phyloP scores from a whole-genome alignment of 1,139 yeast species.

The Meyerozyma sp. region DNA sequence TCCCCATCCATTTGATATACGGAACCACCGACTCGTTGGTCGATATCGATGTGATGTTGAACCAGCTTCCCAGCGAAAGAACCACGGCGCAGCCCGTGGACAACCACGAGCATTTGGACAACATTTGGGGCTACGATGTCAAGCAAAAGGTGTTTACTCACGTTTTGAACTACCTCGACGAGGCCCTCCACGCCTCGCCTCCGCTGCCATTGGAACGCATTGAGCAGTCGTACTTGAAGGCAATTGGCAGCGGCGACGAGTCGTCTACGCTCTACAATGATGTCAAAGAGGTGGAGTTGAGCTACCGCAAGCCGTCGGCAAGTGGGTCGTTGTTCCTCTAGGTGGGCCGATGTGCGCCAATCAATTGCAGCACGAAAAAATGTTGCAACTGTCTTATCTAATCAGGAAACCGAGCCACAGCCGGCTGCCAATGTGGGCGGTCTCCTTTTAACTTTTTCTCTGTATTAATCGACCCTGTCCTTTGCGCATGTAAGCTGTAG shows the following conservation, averaged over 20 bases:
- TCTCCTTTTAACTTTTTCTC: too few species aligned
- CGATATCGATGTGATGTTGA: slow-evolving; percentile 69
- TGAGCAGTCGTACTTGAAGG: slow-evolving; percentile 6
- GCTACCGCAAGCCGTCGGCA: slow-evolving; percentile 10
- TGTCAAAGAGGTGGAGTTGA: not conserved
- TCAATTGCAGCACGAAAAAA: not conserved
- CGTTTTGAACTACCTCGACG: slow-evolving; percentile 39
- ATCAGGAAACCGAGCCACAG: not conserved
- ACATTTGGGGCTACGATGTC: slow-evolving; percentile 80
- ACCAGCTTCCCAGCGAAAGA: slow-evolving; percentile 39
- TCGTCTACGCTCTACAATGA: not conserved
- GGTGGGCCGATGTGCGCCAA: not conserved
- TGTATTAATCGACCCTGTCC: too few species aligned
- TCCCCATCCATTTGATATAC: slow-evolving; percentile 72
- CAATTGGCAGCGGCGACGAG: slow-evolving; percentile 4
- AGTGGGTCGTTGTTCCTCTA: slow-evolving; percentile 14
- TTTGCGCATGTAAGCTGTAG: too few species aligned
- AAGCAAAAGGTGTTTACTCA: slow-evolving; percentile 46
- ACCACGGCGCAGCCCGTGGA: slow-evolving; percentile 45
- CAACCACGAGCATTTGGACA: slow-evolving; percentile 81
- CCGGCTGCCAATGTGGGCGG: not conserved
- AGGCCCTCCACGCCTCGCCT: slow-evolving; percentile 5
- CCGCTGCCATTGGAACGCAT: slow-evolving; percentile 5
- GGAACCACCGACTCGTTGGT: slow-evolving; percentile 81
- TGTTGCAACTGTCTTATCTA: not conserved